These are phyloP conservation scores for Aspergillus aculeatus DNA, from an alignment of 2,329 filamentous ascomycete species.

Conservation along the genomic window DNA sequence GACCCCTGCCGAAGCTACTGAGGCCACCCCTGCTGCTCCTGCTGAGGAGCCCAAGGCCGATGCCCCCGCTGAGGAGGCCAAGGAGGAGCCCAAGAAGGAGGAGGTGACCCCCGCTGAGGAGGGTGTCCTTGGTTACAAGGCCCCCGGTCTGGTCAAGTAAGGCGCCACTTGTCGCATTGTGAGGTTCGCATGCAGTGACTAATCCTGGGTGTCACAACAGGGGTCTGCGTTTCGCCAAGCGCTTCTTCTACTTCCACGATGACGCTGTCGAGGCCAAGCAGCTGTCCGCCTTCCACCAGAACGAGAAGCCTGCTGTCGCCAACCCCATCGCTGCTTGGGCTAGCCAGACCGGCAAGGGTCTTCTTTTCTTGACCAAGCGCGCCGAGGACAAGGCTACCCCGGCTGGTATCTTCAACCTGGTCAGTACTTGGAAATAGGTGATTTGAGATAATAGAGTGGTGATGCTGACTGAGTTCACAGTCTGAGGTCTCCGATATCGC, in stretches of 20 bases:
- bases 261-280: conserved; percentile 72
- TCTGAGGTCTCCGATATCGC: conserved; percentile 69
- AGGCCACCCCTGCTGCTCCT: conserved; percentile 36
- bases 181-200: not conserved
- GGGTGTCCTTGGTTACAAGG: conserved; percentile 86
- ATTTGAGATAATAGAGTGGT: not conserved
- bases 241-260: conserved; percentile 83
- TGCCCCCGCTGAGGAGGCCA: conserved; percentile 37
- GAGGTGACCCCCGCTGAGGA: conserved; percentile 72
- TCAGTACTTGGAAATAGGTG: conserved; percentile 50
- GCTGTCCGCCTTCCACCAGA: conserved; percentile 75
- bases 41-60: conserved; percentile 38
- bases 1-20: conserved; percentile 32
- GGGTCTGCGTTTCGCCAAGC: conserved; percentile 87
- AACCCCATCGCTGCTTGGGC: conserved; percentile 86
- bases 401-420: conserved; percentile 78
- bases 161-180: conserved; percentile 32
- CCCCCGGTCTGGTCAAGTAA: conserved; percentile 85
- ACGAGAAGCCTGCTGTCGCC: conserved; percentile 78
- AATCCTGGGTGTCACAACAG: conserved; percentile 48
- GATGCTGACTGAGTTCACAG: conserved; percentile 39
- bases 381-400: conserved; percentile 77
- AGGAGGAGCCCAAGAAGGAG: conserved; percentile 33
- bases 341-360: conserved; percentile 88
- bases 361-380: conserved; percentile 87